Conservation (phyloP, 176 grass and related monocot species). For the Triticum dicoccoides region DNA sequence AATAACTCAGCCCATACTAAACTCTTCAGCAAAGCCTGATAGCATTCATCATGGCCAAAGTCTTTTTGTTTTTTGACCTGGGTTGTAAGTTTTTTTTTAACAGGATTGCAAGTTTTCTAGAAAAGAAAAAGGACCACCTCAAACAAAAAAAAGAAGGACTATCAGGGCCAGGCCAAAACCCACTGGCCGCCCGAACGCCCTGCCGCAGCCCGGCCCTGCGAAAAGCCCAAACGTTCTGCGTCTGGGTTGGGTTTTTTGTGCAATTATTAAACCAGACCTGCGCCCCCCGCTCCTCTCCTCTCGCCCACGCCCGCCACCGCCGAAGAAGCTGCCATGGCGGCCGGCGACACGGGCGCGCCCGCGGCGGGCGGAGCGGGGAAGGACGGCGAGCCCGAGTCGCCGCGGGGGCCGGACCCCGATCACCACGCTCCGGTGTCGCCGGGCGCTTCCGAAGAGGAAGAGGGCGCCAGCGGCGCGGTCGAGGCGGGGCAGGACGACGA, state of each 20-base stretch:
- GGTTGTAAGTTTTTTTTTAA: no score
- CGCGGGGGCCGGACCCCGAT: background rate
- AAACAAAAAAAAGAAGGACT: no score
- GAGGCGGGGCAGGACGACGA: slow-evolving; percentile 21
- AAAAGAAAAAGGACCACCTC: no score
- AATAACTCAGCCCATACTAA: no score
- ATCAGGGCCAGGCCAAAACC: background rate
- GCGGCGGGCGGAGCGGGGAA: background rate
- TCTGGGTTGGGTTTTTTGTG: background rate
- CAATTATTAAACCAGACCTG: background rate
- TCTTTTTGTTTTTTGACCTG: no score
- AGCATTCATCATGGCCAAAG: no score
- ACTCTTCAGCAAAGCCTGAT: no score
- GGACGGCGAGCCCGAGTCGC: background rate
- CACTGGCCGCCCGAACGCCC: background rate
- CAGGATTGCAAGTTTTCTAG: no score
- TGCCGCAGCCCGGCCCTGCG: background rate
- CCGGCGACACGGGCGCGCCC: background rate
- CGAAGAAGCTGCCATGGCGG: background rate
- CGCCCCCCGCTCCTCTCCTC: background rate
- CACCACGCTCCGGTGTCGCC: background rate
- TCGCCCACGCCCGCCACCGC: background rate
- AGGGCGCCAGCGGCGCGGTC: background rate
- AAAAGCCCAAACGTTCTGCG: background rate
- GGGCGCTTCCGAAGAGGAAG: background rate